Evolutionary conservation across 2,329 filamentous ascomycete species (phyloP), one percentile per base, ranked within the genome.

Genomic region (Aspergillus brunneoviolaceus): DNA sequence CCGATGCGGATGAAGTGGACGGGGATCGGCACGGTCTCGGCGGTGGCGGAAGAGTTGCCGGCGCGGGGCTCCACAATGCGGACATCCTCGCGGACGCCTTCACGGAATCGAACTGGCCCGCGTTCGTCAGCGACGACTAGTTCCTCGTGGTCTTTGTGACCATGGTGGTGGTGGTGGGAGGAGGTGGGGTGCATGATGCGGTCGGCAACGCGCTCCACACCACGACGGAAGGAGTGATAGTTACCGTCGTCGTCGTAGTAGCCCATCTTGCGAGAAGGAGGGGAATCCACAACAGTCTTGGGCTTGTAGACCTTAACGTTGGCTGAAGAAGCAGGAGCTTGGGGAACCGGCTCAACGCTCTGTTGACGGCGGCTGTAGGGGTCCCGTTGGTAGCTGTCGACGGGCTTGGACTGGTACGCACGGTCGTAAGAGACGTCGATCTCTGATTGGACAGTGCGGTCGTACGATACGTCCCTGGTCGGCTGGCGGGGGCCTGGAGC

Each of bases 1-100:
- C 95, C 95, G 73, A 98, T 91, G 84, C 95, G 95, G 84, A 99
- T 94, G 86, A 98, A 96, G 88, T 99, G 92, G 89, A 92, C 96
- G 68, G 96, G 95, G 80, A 99, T 97, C 77, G 93, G 94, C 79
- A 98, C 93, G 72, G 92, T 96, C 85, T 95, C 93, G 77, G 89
- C 84, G 69, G 77, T 50, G 74, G 79, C 23, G 74, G 79, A 33
- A 70, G 77, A 59, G 42, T 69, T 59, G 73, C 81, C 69, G 76
- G 52, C 39, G 49, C 74, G 79, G 75, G 84, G 80, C 80, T 81
- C 69, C 68, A 85, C 73, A 75, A 80, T 68, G 75, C 84, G 73
- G 70, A 83, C 70, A 52, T 75, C 63, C 77, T 84, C 80, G 52
- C 74, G 68, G 65, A 78, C 63, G 69, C 80, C 68, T 57, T 74